Evolutionary conservation across 2,329 filamentous ascomycete species (phyloP).

Genomic region (Exophiala bonariae): DNA sequence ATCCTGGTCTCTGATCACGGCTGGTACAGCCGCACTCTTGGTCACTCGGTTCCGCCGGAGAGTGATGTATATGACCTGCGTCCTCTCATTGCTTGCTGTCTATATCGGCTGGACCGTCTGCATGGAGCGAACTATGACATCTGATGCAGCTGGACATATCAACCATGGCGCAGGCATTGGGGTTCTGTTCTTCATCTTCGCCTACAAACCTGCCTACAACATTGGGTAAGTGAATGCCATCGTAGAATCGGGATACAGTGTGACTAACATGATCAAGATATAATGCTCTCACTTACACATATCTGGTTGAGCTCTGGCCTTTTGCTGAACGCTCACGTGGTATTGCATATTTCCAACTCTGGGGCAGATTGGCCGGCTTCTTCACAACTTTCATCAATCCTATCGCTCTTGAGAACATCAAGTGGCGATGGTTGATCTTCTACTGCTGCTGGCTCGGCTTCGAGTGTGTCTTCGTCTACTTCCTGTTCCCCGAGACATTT

Average conservation of each 20-base stretch:
- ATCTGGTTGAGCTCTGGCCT: constrained; percentile 61
- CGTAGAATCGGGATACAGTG: too few relatives aligned
- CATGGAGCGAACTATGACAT: constrained; percentile 40
- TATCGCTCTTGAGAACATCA: constrained; percentile 42
- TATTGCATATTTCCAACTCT: constrained; percentile 59
- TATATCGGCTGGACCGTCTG: constrained; percentile 60
- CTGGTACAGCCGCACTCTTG: constrained; percentile 39
- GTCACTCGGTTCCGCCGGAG: constrained; percentile 44
- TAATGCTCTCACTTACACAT: constrained; percentile 65
- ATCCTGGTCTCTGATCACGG: constrained; percentile 44
- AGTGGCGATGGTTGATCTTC: constrained; percentile 46
- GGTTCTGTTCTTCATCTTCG: constrained; percentile 60
- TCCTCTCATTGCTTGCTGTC: constrained; percentile 49
- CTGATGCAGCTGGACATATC: constrained; percentile 33
- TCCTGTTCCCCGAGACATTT: constrained; percentile 47
- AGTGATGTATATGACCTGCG: constrained; percentile 49
- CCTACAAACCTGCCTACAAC: constrained; percentile 14
- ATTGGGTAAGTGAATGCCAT: constrained; percentile 34
- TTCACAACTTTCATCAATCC: constrained; percentile 52
- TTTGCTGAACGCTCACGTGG: constrained; percentile 59
- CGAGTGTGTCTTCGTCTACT: constrained; percentile 44
- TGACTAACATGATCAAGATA: constrained; percentile 35
- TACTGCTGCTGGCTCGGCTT: constrained; percentile 45
- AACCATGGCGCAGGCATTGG: constrained; percentile 41
- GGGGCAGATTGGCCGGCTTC: constrained; percentile 50